phyloP scores from a whole-genome alignment of 306 rosid genomes.

The Sindora glabra region DNA sequence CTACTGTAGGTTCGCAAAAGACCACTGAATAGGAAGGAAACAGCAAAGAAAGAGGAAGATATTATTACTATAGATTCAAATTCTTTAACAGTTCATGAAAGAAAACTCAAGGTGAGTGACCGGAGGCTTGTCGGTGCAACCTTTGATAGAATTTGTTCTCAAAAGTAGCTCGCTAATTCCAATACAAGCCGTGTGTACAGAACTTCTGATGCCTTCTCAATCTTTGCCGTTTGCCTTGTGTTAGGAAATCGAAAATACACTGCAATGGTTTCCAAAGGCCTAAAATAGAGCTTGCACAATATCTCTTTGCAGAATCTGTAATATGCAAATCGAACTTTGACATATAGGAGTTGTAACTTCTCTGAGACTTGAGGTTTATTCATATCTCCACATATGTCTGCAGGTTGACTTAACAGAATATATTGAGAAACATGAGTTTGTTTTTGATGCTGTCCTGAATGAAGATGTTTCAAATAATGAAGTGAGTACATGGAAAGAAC shows the following conservation, averaged over 20 bases:
- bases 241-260: too few species aligned
- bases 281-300: too few species aligned
- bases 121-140: background rate
- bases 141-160: background rate
- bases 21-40: constrained; percentile 73
- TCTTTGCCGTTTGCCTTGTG: too few species aligned
- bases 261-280: too few species aligned
- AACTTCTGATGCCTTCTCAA: too few species aligned
- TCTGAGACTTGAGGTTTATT: too few species aligned
- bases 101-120: constrained; percentile 64
- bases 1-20: constrained; percentile 94
- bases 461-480: constrained; percentile 73
- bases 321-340: too few species aligned
- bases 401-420: constrained; percentile 84
- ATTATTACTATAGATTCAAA: constrained; percentile 59
- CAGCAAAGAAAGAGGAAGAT: constrained; percentile 73
- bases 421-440: constrained; percentile 65
- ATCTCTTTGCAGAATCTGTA: too few species aligned
- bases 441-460: constrained; percentile 67
- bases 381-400: constrained; percentile 19
- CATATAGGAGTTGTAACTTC: background rate
- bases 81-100: constrained; percentile 72
- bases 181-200: too few species aligned
- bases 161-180: too few species aligned
- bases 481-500: constrained; percentile 36